phyloP scores from a whole-genome alignment of 768 basidiomycete species.

The Leccinum aurantiacum region DNA sequence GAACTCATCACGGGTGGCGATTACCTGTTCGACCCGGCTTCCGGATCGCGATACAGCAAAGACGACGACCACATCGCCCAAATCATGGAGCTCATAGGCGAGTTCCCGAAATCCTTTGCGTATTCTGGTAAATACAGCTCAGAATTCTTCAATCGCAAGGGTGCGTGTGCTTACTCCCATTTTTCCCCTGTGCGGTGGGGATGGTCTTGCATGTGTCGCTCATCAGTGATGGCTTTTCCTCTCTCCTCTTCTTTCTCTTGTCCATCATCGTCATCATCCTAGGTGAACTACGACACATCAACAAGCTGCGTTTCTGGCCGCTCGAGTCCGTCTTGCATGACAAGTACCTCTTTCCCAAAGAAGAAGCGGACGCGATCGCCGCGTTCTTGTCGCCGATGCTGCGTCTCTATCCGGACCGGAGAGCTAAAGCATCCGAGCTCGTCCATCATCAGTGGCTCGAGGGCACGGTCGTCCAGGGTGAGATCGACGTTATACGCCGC shows the following conservation, averaged over 20 bases:
- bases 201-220: slow-evolving; percentile 6
- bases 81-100: slow-evolving; percentile 94
- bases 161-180: slow-evolving; percentile 40
- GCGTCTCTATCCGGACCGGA: slow-evolving; percentile 80
- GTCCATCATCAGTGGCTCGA: slow-evolving; percentile 87
- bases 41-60: slow-evolving; percentile 92
- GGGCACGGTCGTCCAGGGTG: slow-evolving; percentile 83
- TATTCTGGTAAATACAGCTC: slow-evolving; percentile 89
- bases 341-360: slow-evolving; percentile 90
- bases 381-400: slow-evolving; percentile 90
- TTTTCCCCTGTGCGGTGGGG: background rate
- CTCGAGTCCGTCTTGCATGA: slow-evolving; percentile 80
- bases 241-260: background rate
- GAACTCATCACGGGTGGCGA: slow-evolving; percentile 96
- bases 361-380: slow-evolving; percentile 78
- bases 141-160: slow-evolving; percentile 97
- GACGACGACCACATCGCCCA: slow-evolving; percentile 98
- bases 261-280: background rate
- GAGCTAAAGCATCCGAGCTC: slow-evolving; percentile 86
- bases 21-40: slow-evolving; percentile 96
- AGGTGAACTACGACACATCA: slow-evolving; percentile 91
- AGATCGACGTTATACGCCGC: slow-evolving; percentile 75
- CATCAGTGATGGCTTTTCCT: background rate
- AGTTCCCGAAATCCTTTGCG: slow-evolving; percentile 80
- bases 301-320: slow-evolving; percentile 92